Base-by-base conservation (phyloP, 2,329 filamentous ascomycete genomes). In the Fusarium aywerte region DNA sequence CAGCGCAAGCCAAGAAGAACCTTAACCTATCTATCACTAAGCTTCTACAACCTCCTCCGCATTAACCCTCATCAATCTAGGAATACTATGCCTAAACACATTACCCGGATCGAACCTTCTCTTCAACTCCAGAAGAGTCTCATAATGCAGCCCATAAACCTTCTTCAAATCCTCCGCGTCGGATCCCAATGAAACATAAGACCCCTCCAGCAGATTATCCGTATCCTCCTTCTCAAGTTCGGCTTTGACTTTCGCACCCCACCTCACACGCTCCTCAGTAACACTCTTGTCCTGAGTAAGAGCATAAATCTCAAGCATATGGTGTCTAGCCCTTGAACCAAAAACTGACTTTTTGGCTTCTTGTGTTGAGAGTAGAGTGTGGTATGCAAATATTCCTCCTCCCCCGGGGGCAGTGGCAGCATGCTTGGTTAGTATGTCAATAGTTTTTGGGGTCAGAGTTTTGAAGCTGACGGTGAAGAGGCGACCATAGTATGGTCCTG, bases 271-370 rank as follows among this genome's bases (percentile, higher is more conserved):
- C 5, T 47, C 31, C 2, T 62, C n/a, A 1, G 25, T 25, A 0
- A 21, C 4, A 1, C 1, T 2, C 7, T n/a, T 20, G 0, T 62
- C 40, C 4, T 27, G 9, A 0, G 38, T 7, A 3, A 62, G 2
- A 2, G 58, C 49, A 6, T 62, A 62, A 5, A 62, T 62, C 18
- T 62, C 59, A 8, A 62, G 10, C 58, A 62, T 44, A 3, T 62
- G 59, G 10, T 62, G 59, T 0, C 42, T 4, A 0, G 59, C 49
- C 12, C 42, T 18, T 0, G 31, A 33, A 0, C 59, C 59, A 1
- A 62, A 62, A 0, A 62, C 21, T 1, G 59, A 61, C 3, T 21
- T 52, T 0, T 44, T 13, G 3, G 29, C 27, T 1, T 62, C 57
- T 43, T 47, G 12, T 7, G 18, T 16, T 0, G 59, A 62, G 7